phyloP scores from a whole-genome alignment of 805 yeast species.

The Candida ponderosae region DNA sequence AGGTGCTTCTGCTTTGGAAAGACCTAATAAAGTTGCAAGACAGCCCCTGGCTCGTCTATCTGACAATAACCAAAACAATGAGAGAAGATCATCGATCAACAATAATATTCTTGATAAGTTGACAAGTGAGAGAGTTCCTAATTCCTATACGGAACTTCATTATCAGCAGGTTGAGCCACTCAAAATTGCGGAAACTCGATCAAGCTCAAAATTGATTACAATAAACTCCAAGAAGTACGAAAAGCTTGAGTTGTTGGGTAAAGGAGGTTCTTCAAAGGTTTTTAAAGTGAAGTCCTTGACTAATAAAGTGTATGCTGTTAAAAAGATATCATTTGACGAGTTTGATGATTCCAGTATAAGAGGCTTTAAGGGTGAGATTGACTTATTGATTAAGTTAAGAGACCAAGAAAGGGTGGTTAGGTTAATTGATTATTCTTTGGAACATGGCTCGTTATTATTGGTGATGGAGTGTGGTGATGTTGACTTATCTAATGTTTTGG shows the following conservation, averaged over 20 bases:
- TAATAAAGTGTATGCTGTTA: constrained; percentile 66
- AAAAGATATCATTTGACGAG: constrained; percentile 73
- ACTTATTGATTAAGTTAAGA: constrained; percentile 52
- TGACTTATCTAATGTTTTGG: constrained; percentile 77
- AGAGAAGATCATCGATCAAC: neutral
- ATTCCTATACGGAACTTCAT: constrained; percentile 4
- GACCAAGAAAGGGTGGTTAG: constrained; percentile 68
- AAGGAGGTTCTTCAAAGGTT: constrained; percentile 91
- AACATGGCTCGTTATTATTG: constrained; percentile 53
- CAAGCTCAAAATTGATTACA: constrained; percentile 16
- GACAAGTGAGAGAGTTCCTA: too few species aligned
- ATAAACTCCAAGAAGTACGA: constrained; percentile 64
- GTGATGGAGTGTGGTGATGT: constrained; percentile 96
- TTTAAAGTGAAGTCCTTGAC: constrained; percentile 61
- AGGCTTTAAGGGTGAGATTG: constrained; percentile 89
- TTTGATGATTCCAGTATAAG: constrained; percentile 65
- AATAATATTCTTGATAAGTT: too few species aligned
- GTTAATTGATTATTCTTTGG: constrained; percentile 65
- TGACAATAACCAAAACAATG: constrained; percentile 7
- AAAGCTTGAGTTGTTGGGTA: constrained; percentile 70
- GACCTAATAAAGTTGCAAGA: constrained; percentile 6
- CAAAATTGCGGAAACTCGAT: constrained; percentile 15
- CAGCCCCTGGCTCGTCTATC: constrained; percentile 13
- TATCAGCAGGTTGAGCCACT: constrained; percentile 14
- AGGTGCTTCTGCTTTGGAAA: constrained; percentile 2